Evolutionary conservation across 345 rosid species (phyloP).

Genomic region (Populus davidiana): DNA sequence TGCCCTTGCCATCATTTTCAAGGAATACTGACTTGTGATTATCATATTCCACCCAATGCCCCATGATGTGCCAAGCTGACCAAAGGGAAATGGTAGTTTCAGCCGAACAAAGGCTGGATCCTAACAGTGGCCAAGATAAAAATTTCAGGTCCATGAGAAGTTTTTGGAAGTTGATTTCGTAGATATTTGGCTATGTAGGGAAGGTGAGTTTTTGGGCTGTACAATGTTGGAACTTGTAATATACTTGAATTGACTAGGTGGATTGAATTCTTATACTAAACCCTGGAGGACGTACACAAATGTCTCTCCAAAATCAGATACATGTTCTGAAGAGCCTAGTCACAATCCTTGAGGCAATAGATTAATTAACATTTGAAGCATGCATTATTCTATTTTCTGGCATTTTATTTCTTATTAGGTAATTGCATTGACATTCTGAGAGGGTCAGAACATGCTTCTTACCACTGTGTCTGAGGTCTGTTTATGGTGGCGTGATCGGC

Average conservation of each 20-base stretch:
- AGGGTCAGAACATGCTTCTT: neutral
- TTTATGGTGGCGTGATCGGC: neutral
- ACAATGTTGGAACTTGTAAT: constrained; percentile 29
- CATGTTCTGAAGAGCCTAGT: neutral
- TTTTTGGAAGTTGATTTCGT: neutral
- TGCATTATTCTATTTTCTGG: neutral
- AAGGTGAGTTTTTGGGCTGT: constrained; percentile 16
- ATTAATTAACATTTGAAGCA: neutral
- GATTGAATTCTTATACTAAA: constrained; percentile 4
- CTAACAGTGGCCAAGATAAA: neutral
- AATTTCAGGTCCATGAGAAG: neutral
- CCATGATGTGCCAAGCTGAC: neutral
- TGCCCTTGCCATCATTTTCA: constrained; percentile 89
- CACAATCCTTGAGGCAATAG: neutral
- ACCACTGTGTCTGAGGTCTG: neutral
- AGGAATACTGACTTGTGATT: constrained; percentile 73
- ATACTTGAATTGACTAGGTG: constrained; percentile 16
- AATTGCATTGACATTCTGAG: neutral
- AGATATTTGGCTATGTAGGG: constrained; percentile 1
- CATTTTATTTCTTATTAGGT: neutral
- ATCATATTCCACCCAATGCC: neutral
- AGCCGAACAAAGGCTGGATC: constrained; percentile 1
- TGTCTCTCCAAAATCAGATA: constrained; percentile 3
- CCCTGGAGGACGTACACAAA: neutral
- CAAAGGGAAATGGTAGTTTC: constrained; percentile 2